These are phyloP conservation scores for Dactylella cylindrospora DNA, from an alignment of 2,329 filamentous ascomycete genomes.

Conservation along the genomic window DNA sequence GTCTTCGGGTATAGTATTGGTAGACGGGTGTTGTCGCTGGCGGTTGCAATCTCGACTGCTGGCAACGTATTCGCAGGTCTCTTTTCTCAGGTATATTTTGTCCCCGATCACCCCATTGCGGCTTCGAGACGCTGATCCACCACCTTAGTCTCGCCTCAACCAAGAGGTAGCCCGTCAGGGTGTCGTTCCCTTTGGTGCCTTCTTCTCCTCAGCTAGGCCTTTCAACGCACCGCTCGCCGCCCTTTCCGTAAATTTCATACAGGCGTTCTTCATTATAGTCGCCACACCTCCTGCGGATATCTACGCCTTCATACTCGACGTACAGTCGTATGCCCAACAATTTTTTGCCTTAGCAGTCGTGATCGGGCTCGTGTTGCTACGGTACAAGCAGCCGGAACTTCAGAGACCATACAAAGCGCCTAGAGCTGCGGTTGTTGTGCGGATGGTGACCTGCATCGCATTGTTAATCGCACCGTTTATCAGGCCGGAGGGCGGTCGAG, in stretches of 20 bases:
- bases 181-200: constrained; percentile 64
- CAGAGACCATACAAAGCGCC: constrained; percentile 56
- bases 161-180: constrained; percentile 69
- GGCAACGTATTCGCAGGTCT: constrained; percentile 74
- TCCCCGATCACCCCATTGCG: neutral
- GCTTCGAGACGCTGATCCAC: too few relatives aligned
- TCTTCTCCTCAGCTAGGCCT: constrained; percentile 66
- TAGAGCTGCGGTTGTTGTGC: constrained; percentile 54
- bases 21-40: constrained; percentile 61
- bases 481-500: constrained; percentile 21
- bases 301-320: constrained; percentile 72
- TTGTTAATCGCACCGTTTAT: constrained; percentile 33
- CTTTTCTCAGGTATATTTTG: constrained; percentile 58
- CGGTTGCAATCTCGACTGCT: constrained; percentile 66
- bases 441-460: constrained; percentile 24
- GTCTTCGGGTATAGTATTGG: constrained; percentile 64
- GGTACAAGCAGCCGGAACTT: constrained; percentile 52
- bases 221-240: constrained; percentile 69
- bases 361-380: constrained; percentile 63
- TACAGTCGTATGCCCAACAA: constrained; percentile 55
- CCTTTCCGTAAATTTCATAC: constrained; percentile 68
- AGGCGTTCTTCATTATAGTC: constrained; percentile 66
- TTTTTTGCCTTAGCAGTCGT: constrained; percentile 30
- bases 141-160: constrained; percentile 51
- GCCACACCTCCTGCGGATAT: constrained; percentile 66